Percentiles rank a stretch among this genome's conserved stretches.
Evolutionary conservation across 495 filamentous ascomycete genomes (phyloP).

Genomic region (Poronia punctata): DNA sequence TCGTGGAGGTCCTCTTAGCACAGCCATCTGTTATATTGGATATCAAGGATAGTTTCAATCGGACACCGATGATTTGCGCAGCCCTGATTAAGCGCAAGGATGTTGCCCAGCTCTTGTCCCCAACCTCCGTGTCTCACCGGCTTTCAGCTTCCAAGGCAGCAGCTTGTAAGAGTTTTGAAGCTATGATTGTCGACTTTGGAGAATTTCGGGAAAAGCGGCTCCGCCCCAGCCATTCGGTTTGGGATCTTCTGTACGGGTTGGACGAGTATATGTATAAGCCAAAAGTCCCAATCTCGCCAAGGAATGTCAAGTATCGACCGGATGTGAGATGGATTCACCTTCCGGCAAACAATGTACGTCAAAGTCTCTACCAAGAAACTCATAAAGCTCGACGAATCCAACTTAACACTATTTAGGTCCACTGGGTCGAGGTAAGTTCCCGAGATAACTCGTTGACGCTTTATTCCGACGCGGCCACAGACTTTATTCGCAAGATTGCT

Average conservation of each 20-base stretch:
- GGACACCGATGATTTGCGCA: conserved; percentile 47
- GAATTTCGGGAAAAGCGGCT: conserved; percentile 52
- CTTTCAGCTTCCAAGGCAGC: conserved; percentile 45
- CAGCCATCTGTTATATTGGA: conserved; percentile 34
- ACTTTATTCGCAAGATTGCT: conserved; percentile 53
- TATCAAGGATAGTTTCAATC: conserved; percentile 49
- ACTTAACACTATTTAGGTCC: too few species aligned
- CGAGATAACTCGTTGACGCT: conserved; percentile 42
- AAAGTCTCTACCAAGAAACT: neutral
- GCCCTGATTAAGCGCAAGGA: conserved; percentile 47
- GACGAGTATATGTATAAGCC: conserved; percentile 45
- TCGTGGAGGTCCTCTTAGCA: conserved; percentile 45
- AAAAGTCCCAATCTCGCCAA: conserved; percentile 40
- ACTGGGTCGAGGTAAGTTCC: neutral
- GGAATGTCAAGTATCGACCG: conserved; percentile 33
- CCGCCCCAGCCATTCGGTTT: conserved; percentile 43
- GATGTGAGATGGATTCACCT: conserved; percentile 59
- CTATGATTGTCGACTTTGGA: conserved; percentile 57
- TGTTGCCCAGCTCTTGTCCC: conserved; percentile 45
- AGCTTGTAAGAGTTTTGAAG: conserved; percentile 51
- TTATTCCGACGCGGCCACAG: conserved; percentile 41
- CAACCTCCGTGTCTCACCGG: conserved; percentile 40
- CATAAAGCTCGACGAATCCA: neutral
- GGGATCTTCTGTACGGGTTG: conserved; percentile 49
- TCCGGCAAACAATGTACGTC: conserved; percentile 31